Evolutionary conservation across 257 asterid species (phyloP).

Genomic region (Mentha longifolia): DNA sequence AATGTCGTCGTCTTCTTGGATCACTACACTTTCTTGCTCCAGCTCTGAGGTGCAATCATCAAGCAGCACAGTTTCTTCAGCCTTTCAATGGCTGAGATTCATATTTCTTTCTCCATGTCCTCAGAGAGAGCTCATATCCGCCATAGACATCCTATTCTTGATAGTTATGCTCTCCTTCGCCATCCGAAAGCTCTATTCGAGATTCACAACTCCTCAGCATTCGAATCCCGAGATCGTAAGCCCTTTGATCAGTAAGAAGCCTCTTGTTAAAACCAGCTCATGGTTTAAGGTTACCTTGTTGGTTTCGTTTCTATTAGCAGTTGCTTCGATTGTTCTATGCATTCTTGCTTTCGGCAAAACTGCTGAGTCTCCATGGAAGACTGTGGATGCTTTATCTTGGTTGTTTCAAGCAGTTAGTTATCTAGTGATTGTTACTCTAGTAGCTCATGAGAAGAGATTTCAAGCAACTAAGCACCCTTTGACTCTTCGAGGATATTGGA

Average conservation of each 20-base stretch:
- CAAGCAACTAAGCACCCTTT: conserved; percentile 60
- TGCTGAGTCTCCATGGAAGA: conserved; percentile 46
- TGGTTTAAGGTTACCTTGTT: conserved; percentile 60
- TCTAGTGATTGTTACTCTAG: conserved; percentile 45
- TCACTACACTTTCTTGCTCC: conserved; percentile 76
- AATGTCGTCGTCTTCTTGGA: conserved; percentile 64
- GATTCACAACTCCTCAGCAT: conserved; percentile 37
- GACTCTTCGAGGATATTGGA: conserved; percentile 71
- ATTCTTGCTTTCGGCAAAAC: conserved; percentile 40
- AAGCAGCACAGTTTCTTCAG: conserved; percentile 32
- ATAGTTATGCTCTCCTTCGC: conserved; percentile 46
- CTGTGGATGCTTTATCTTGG: conserved; percentile 67
- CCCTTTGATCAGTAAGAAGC: conserved; percentile 58
- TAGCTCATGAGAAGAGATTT: conserved; percentile 72
- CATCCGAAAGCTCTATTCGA: conserved; percentile 52
- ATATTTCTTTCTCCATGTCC: conserved; percentile 85
- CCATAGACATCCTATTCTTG: conserved; percentile 60
- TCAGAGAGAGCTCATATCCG: conserved; percentile 63
- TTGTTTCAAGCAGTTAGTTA: conserved; percentile 60
- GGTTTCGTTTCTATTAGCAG: conserved; percentile 43
- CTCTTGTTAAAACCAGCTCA: conserved; percentile 41
- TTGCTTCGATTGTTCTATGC: conserved; percentile 48
- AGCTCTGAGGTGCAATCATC: conserved; percentile 41
- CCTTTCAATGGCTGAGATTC: conserved; percentile 72
- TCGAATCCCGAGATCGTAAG: conserved; percentile 43